Evolutionary conservation across 257 asterid genomes (phyloP).

Genomic region (Solanum neorickii): DNA sequence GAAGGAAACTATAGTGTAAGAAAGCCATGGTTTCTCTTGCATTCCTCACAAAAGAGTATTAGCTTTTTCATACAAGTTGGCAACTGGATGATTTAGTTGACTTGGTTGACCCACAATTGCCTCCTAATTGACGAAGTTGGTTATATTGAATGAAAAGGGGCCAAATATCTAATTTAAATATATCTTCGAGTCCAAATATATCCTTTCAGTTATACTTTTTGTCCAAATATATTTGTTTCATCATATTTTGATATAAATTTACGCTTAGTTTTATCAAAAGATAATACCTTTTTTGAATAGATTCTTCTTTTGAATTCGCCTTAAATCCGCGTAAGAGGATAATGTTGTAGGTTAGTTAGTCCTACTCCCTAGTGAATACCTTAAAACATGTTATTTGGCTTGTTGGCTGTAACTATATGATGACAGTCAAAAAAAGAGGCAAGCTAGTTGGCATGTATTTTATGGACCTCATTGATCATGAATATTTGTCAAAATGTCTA

Average conservation of each 20-base stretch:
- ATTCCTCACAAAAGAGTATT: neutral
- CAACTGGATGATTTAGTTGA: neutral
- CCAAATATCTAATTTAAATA: too few relatives aligned
- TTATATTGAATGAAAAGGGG: neutral
- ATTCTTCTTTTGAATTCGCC: neutral
- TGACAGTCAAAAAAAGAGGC: neutral
- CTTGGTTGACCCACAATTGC: neutral
- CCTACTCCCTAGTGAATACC: neutral
- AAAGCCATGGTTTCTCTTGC: constrained; percentile 16
- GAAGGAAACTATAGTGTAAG: constrained; percentile 5
- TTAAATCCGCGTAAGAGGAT: neutral
- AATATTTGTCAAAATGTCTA: neutral
- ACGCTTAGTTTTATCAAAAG: neutral
- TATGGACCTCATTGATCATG: neutral
- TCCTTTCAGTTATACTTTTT: too few relatives aligned
- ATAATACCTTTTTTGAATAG: neutral
- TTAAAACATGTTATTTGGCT: neutral
- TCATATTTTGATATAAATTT: too few relatives aligned
- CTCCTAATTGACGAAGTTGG: neutral
- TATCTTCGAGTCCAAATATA: too few relatives aligned
- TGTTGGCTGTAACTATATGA: neutral
- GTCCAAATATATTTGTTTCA: neutral
- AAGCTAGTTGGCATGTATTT: neutral
- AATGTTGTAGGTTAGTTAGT: neutral
- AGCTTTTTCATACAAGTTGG: neutral